phyloP scores from a whole-genome alignment of 768 basidiomycete genomes.

The Solioccasus polychromus region DNA sequence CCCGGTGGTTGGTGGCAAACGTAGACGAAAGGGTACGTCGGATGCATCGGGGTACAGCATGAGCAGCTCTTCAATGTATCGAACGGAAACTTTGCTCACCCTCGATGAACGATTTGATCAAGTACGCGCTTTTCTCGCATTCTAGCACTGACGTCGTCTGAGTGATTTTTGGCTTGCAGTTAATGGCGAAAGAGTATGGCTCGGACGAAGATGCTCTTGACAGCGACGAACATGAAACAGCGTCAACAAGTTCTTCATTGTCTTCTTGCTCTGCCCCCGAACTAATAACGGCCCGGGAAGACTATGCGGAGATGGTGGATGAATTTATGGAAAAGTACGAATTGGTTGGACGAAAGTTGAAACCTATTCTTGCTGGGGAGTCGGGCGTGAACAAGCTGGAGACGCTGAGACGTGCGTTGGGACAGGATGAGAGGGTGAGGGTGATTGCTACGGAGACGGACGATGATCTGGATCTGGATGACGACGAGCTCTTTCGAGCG shows the following conservation, averaged over 20 bases:
- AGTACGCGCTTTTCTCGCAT: constrained; percentile 43
- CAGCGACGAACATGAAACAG: constrained; percentile 48
- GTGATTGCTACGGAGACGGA: constrained; percentile 42
- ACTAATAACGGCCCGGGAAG: constrained; percentile 77
- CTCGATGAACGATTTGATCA: constrained; percentile 94
- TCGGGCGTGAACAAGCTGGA: constrained; percentile 77
- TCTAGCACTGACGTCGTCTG: background rate
- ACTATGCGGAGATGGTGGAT: constrained; percentile 88
- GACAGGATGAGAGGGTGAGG: constrained; percentile 60
- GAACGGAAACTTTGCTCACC: constrained; percentile 83
- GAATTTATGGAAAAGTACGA: constrained; percentile 94
- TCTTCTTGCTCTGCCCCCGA: constrained; percentile 66
- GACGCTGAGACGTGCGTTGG: constrained; percentile 73
- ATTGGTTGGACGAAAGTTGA: constrained; percentile 83
- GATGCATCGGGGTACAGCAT: constrained; percentile 95
- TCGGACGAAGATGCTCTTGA: constrained; percentile 48
- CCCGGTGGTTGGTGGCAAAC: constrained; percentile 76
- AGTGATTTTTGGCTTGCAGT: constrained; percentile 29
- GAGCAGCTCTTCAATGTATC: constrained; percentile 95
- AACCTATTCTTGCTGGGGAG: constrained; percentile 68
- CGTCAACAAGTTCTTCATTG: constrained; percentile 34
- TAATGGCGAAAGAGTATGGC: constrained; percentile 82
- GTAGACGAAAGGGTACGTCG: constrained; percentile 68
- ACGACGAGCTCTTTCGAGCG: constrained; percentile 40
- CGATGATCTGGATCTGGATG: constrained; percentile 46